Evolutionary conservation across 2,329 filamentous ascomycete genomes (phyloP).

Genomic region (Plenodomus lindquistii): DNA sequence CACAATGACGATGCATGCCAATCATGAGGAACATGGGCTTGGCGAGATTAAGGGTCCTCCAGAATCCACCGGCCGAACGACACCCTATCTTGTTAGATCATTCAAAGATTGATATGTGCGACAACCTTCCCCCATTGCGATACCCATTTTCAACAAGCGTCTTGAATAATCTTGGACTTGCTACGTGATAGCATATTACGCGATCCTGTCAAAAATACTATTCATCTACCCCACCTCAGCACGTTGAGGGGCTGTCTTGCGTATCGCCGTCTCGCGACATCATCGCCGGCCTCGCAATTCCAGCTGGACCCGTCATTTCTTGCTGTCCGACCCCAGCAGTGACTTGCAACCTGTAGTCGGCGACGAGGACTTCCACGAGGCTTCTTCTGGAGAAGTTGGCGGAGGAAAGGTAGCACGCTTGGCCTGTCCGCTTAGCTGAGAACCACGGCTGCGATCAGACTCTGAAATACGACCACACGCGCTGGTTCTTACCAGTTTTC

Average conservation of each 20-base stretch:
- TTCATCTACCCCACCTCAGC: slow-evolving; percentile 1
- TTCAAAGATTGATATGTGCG: background rate
- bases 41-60: background rate
- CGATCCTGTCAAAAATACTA: background rate
- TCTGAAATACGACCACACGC: background rate
- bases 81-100: background rate
- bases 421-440: background rate
- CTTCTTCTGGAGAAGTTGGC: background rate
- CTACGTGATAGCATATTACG: background rate
- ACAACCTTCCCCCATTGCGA: background rate
- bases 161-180: background rate
- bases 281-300: background rate
- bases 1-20: background rate
- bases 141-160: background rate
- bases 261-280: background rate
- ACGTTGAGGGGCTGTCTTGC: slow-evolving; percentile 6
- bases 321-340: background rate
- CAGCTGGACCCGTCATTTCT: background rate
- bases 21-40: background rate
- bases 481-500: background rate
- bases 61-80: background rate
- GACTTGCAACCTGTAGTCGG: background rate
- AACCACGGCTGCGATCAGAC: background rate
- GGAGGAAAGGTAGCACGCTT: background rate
- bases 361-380: background rate